These are phyloP conservation scores for Pleurotus salmoneostramineus DNA, from an alignment of 768 basidiomycete species.

Conservation along the genomic window DNA sequence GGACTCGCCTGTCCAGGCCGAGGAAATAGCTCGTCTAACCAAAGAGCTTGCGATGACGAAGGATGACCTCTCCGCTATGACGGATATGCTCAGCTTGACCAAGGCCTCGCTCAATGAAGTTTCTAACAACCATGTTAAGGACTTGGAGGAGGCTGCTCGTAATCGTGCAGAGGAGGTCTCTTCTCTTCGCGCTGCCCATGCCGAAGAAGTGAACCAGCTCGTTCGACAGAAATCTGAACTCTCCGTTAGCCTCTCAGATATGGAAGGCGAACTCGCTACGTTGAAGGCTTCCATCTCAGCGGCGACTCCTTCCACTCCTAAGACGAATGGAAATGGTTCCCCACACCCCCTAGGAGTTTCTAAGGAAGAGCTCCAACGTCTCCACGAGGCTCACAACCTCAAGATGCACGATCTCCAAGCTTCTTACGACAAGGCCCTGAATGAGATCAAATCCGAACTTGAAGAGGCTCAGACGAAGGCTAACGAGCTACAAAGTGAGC, in stretches of 20 bases:
- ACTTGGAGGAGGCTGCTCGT: constrained; percentile 74
- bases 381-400: constrained; percentile 83
- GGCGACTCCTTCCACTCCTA: constrained; percentile 41
- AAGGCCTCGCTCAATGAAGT: constrained; percentile 70
- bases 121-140: constrained; percentile 62
- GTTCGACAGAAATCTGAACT: constrained; percentile 62
- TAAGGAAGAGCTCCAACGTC: constrained; percentile 70
- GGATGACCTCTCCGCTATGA: constrained; percentile 64
- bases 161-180: constrained; percentile 68
- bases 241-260: constrained; percentile 58
- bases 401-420: constrained; percentile 74
- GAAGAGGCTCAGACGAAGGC: constrained; percentile 45
- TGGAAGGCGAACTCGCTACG: constrained; percentile 75
- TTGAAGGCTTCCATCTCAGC: constrained; percentile 51
- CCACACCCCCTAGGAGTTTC: constrained; percentile 47
- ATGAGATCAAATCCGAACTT: constrained; percentile 51
- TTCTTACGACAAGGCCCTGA: constrained; percentile 56
- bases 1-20: constrained; percentile 42
- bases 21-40: constrained; percentile 50
- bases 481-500: constrained; percentile 54
- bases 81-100: constrained; percentile 63
- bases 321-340: constrained; percentile 48
- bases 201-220: constrained; percentile 55
- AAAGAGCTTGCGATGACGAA: constrained; percentile 60
- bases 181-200: constrained; percentile 54